Conservation (phyloP, 805 yeast species). For the Cyberlindnera bimundalis region DNA sequence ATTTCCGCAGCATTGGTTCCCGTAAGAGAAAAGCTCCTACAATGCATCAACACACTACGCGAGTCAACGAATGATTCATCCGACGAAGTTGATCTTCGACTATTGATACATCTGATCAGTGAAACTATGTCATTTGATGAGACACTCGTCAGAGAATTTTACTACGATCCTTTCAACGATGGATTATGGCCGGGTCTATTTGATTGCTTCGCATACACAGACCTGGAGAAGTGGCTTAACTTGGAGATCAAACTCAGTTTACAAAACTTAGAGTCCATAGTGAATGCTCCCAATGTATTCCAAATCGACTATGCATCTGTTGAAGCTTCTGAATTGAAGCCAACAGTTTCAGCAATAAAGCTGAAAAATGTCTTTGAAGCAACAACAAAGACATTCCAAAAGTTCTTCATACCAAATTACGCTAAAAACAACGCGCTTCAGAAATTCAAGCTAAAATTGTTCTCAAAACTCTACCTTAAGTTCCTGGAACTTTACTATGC, state of each 20-base stretch:
- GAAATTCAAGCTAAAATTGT: constrained; percentile 44
- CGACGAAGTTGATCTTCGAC: constrained; percentile 15
- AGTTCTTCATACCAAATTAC: constrained; percentile 24
- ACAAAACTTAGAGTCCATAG: constrained; percentile 42
- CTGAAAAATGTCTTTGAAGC: constrained; percentile 42
- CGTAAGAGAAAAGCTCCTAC: constrained; percentile 39
- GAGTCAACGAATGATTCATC: constrained; percentile 25
- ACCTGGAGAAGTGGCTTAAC: constrained; percentile 44
- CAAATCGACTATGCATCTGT: constrained; percentile 44
- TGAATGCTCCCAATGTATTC: constrained; percentile 38
- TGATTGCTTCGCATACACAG: constrained; percentile 21
- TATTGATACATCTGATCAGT: constrained; percentile 33
- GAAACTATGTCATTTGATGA: constrained; percentile 40
- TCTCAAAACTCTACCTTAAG: constrained; percentile 41
- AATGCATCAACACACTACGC: constrained; percentile 24
- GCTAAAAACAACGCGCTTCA: constrained; percentile 36
- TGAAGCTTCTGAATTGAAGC: constrained; percentile 30
- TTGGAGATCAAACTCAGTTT: constrained; percentile 45
- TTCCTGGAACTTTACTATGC: constrained; percentile 38
- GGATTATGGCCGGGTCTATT: constrained; percentile 31
- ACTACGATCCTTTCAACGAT: constrained; percentile 35
- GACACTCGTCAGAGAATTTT: constrained; percentile 35
- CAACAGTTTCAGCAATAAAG: constrained; percentile 41
- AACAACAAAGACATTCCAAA: constrained; percentile 38
- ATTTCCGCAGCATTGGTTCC: constrained; percentile 38